Evolutionary conservation across 1,284 basidiomycete species (phyloP), one percentile per base, ranked within the genome.

Genomic region (Crucibulum cyathiforme): DNA sequence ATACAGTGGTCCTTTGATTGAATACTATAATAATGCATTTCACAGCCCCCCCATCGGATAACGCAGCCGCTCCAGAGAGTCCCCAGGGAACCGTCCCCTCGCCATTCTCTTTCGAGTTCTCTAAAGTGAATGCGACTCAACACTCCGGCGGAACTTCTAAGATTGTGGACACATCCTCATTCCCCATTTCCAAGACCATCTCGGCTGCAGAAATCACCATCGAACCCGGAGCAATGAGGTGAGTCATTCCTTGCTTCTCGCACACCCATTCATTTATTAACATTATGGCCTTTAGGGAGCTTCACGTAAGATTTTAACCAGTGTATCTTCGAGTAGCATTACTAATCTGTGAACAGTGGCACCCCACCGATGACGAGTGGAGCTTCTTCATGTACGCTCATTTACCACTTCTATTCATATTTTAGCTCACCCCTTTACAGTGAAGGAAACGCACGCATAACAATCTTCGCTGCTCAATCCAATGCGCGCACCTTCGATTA

Each of bases 311-410:
- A 72, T 72, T 17, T 56, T 69, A 59, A 19, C 9, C 19, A 36
- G 24, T 53, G 53, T 52, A 43, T 24, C 41, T 15, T 41, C 10
- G 34, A 35, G 35, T 38, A 17, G 38, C 5, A n/a, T 15, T 51
- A 17, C 31, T 10, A 15, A 13, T 15, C 41, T 12, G 10, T 3
- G 36, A 45, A 49, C 68, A 90, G 84, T 91, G 89, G 89, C 89
- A 90, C 70, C 88, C 88, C 5, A 90, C 86, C 38, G 79, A 87
- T 67, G 82, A 84, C 58, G 87, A 89, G 72, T 89, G 87, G 87
- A 82, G 78, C 41, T 87, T 82, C 69, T 85, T 74, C 69, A 58
- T 81, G 80, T 80, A 31, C 39, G 76, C 62, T 48, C 35, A 17
- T 34, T 53, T 35, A 8, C 15, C 15, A n/a, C 24, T 46, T n/a